These are phyloP conservation scores for Orobanche coerulescens DNA, from an alignment of 257 asterid genomes.

Conservation along the genomic window DNA sequence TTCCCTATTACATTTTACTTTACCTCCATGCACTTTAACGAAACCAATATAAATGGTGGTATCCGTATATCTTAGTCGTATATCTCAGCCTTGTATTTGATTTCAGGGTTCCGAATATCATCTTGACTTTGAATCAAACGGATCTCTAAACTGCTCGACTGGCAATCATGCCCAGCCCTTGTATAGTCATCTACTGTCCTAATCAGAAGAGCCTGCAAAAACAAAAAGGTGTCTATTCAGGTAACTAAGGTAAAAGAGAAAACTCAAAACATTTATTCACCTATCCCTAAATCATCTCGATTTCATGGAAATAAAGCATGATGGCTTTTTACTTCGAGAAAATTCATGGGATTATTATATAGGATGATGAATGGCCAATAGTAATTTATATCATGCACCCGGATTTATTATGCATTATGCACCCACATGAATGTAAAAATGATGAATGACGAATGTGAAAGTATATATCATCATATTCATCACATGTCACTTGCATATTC, in stretches of 20 bases:
- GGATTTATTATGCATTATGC: too few relatives aligned
- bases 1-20: too few relatives aligned
- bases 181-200: slow-evolving; percentile 72
- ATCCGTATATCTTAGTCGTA: slow-evolving; percentile 52
- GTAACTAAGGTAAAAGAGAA: not conserved
- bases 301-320: not conserved
- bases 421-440: too few relatives aligned
- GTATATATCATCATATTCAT: too few relatives aligned
- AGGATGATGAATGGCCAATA: not conserved
- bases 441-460: too few relatives aligned
- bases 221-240: slow-evolving; percentile 2
- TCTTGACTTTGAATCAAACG: slow-evolving; percentile 90
- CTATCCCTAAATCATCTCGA: not conserved
- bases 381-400: not conserved
- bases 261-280: not conserved
- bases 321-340: not conserved
- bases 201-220: slow-evolving; percentile 66
- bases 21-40: too few relatives aligned
- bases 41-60: too few relatives aligned
- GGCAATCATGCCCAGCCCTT: slow-evolving; percentile 73
- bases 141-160: slow-evolving; percentile 86
- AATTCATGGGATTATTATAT: not conserved
- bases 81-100: slow-evolving; percentile 63
- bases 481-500: too few relatives aligned
- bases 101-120: slow-evolving; percentile 79